Conservation (phyloP, 192 early-diverging fungal species). For the Backusella tuberculispora region DNA sequence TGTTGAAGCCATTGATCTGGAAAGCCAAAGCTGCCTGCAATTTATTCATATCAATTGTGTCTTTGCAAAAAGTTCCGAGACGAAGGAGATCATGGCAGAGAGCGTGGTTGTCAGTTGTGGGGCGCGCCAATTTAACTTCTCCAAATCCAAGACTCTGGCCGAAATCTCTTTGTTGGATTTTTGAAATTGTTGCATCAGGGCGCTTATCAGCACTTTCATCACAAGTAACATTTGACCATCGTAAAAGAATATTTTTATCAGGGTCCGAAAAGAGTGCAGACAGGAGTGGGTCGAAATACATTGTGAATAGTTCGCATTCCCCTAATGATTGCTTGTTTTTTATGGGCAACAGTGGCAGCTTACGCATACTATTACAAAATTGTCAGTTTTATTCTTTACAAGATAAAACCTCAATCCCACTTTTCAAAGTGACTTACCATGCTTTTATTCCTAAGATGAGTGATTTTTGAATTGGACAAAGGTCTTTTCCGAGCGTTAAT, state of each 20-base stretch:
- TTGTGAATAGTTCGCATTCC: slow-evolving; percentile 29
- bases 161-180: slow-evolving; percentile 20
- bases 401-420: slow-evolving; percentile 18
- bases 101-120: slow-evolving; percentile 17
- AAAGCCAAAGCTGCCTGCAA: slow-evolving; percentile 28
- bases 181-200: slow-evolving; percentile 29
- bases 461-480: slow-evolving; percentile 20
- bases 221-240: slow-evolving; percentile 29
- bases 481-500: slow-evolving; percentile 17
- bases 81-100: slow-evolving; percentile 23
- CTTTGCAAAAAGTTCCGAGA: slow-evolving; percentile 15
- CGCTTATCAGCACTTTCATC: slow-evolving; percentile 18
- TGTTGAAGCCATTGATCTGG: slow-evolving; percentile 20
- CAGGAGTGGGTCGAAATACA: slow-evolving; percentile 30
- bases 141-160: slow-evolving; percentile 18
- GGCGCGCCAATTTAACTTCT: slow-evolving; percentile 30
- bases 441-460: slow-evolving; percentile 22
- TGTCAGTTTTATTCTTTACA: slow-evolving; percentile 1
- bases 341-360: slow-evolving; percentile 19
- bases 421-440: slow-evolving; percentile 22
- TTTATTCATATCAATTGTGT: slow-evolving; percentile 27
- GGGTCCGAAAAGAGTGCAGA: slow-evolving; percentile 27
- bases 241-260: slow-evolving; percentile 25
- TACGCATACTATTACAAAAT: slow-evolving; percentile 21
- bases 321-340: slow-evolving; percentile 26